phyloP scores from a whole-genome alignment of 78 protist species.

The Dictyostelium discoideum region DNA sequence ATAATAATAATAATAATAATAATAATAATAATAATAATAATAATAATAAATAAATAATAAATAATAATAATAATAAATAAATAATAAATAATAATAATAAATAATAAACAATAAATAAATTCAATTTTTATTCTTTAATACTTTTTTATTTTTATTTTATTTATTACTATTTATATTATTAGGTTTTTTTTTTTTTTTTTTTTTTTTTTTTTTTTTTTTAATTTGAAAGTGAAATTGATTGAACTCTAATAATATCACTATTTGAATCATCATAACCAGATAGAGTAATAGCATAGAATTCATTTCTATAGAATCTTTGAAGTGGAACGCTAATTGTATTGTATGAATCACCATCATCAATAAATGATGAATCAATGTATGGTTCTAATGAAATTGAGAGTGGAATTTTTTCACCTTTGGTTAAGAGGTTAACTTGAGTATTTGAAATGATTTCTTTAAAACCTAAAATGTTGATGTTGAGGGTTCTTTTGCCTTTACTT shows the following conservation, averaged over 20 bases:
- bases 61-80: too few relatives aligned
- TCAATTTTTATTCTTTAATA: too few relatives aligned
- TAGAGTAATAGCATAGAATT: not conserved
- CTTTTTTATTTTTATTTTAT: too few relatives aligned
- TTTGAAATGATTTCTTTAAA: not conserved
- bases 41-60: too few relatives aligned
- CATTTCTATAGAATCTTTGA: not conserved
- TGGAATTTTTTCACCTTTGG: not conserved
- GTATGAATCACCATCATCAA: not conserved
- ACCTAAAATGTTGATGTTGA: not conserved
- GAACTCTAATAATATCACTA: not conserved
- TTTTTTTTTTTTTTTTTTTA: not conserved
- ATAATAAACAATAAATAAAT: too few relatives aligned
- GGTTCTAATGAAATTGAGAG: not conserved
- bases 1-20: too few relatives aligned
- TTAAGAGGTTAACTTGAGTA: not conserved
- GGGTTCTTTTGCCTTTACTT: not conserved
- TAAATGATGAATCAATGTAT: not conserved
- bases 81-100: too few relatives aligned
- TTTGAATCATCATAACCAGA: conserved; percentile 17
- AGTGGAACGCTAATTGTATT: not conserved
- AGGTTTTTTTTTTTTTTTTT: not conserved
- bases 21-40: too few relatives aligned
- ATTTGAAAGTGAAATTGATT: not conserved
- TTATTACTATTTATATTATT: not conserved